These are phyloP conservation scores for Saccharomyces hybrid DNA, from an alignment of 1,139 yeast genomes.

Conservation along the genomic window DNA sequence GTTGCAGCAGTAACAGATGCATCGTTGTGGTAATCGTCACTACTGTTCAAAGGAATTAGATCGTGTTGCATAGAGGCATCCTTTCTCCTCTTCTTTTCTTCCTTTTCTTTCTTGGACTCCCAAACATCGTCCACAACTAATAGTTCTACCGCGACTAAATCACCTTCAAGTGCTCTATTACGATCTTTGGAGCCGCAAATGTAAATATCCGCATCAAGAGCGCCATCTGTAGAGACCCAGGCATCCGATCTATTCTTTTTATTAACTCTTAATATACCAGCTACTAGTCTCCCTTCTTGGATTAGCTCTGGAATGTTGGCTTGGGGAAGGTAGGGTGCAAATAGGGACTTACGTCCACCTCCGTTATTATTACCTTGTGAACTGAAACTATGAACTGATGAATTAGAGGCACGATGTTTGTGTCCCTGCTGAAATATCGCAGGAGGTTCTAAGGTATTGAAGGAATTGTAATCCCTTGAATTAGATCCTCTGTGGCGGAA, in stretches of 20 bases:
- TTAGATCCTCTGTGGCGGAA: constrained; percentile 28
- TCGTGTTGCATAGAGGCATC: constrained; percentile 40
- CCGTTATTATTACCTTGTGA: constrained; percentile 38
- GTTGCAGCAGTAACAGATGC: constrained; percentile 39
- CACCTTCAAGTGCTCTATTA: constrained; percentile 95
- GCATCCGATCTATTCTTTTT: constrained; percentile 96
- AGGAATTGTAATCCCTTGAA: constrained; percentile 28
- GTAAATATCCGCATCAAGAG: constrained; percentile 90
- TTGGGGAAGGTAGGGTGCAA: constrained; percentile 94
- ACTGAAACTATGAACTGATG: constrained; percentile 28
- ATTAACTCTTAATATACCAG: constrained; percentile 88
- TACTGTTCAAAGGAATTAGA: constrained; percentile 35
- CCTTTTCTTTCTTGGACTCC: constrained; percentile 94
- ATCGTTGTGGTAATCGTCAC: constrained; percentile 63
- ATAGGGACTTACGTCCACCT: constrained; percentile 64
- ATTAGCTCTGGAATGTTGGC: constrained; percentile 84
- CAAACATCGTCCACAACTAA: constrained; percentile 95
- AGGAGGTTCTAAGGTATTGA: constrained; percentile 41
- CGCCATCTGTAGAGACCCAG: constrained; percentile 91
- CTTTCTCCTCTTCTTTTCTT: constrained; percentile 91
- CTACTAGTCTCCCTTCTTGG: constrained; percentile 83
- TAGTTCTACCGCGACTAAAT: constrained; percentile 88
- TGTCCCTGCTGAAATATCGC: constrained; percentile 73
- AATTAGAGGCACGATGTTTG: constrained; percentile 63
- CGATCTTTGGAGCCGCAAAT: constrained; percentile 99